Base-by-base conservation (phyloP, 768 basidiomycete species). In the Macrocybe gigantea region DNA sequence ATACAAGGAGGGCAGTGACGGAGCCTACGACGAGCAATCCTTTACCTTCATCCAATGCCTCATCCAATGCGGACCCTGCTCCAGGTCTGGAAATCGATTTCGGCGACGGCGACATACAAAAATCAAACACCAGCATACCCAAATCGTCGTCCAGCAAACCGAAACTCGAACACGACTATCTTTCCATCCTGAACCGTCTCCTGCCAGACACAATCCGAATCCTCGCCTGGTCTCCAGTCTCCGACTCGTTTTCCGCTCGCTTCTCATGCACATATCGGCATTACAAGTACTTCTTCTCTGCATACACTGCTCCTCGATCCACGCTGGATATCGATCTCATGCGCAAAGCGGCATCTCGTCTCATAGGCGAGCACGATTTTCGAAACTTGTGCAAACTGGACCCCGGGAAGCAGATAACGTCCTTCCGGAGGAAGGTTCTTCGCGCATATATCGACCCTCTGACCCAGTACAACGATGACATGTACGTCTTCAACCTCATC, bases 271-370 rank as follows among this genome's bases (percentile, higher is more conserved):
- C 67, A 45, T 83, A 79, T 57, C 75, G 96, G 34, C 95, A 99
- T 63, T 98, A 99, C 81, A 97, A 95, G 61, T 99, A 98, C 68
- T 95, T 97, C 65, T 98, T 99, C 73, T 77, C 82, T 33, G 65
- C 80, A 0, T 66, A 57, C n/a, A 49, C 54, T 13, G 30, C 51
- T 13, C 44, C 58, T 8, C 56, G 58, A 32, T 31, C 72, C 32
- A 66, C 66, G 31, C 80, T 97, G 46, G 80, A 94, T 64, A 61
- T 94, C 30, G 58, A 68, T 1, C 74, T 71, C 40, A 97, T 98
- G 93, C 78, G 75, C 51, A 72, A 78, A 33, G 94, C 81, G 1
- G 90, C 90, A 0, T 53, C 68, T 2, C 69, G 76, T 5, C 73
- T 99, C 41, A 64, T 92, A 30, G 95, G 95, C 33, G 82, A 87